Percentiles rank a stretch among this genome's conserved stretches.
Conservation (phyloP, 345 rosid species). For the Citrus mangshanensis region DNA sequence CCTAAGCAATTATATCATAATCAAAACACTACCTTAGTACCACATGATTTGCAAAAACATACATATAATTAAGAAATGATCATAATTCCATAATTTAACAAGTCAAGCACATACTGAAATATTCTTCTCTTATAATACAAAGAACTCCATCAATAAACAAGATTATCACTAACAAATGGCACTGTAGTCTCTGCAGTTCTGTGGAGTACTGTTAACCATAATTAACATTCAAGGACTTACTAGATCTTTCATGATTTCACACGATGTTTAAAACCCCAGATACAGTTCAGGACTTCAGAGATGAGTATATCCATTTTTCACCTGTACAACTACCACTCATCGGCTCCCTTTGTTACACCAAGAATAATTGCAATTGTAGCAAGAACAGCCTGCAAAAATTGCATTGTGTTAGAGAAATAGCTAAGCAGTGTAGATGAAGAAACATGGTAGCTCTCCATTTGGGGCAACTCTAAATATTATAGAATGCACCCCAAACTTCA, state of each 20-base stretch:
- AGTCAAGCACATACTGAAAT: not conserved
- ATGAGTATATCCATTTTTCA: not conserved
- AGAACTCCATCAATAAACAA: not conserved
- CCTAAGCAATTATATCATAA: not conserved
- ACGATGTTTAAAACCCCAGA: not conserved
- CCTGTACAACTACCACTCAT: conserved; percentile 44
- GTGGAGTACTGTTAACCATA: not conserved
- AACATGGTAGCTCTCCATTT: not conserved
- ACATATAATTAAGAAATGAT: not conserved
- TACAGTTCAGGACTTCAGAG: not conserved
- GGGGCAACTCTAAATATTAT: not conserved
- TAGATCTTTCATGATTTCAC: not conserved
- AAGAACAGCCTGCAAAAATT: conserved; percentile 61
- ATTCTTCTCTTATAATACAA: not conserved
- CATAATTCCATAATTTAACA: not conserved
- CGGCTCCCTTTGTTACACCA: conserved; percentile 58
- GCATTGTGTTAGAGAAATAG: not conserved
- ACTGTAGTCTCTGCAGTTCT: not conserved
- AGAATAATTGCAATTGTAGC: conserved; percentile 69
- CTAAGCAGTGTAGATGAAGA: not conserved
- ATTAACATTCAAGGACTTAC: not conserved
- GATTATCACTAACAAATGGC: not conserved
- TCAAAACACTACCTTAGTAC: not conserved
- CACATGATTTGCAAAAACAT: not conserved
- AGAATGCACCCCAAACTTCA: not conserved